Conservation (phyloP, 202 grass and related monocot species). For the Cymbopogon flexuosus region DNA sequence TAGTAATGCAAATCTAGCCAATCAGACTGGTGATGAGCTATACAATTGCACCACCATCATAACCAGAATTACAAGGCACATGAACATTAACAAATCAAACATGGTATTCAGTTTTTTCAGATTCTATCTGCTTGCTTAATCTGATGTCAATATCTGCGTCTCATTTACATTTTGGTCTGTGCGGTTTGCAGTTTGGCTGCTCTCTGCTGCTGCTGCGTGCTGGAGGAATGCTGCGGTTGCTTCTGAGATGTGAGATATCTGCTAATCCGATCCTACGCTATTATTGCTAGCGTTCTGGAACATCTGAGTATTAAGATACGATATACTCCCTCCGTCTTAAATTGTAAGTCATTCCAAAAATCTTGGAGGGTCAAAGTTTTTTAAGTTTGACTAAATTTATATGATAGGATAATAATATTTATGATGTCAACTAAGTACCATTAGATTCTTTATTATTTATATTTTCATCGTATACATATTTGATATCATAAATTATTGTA, state of each 20-base stretch:
- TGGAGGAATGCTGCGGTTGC: slow-evolving; percentile 32
- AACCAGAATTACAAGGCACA: background rate
- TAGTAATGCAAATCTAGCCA: background rate
- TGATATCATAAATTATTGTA: too few species aligned
- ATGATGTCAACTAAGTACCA: too few species aligned
- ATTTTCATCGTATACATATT: too few species aligned
- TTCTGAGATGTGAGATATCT: slow-evolving; percentile 14
- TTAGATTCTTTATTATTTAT: too few species aligned
- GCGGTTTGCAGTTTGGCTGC: slow-evolving; percentile 23
- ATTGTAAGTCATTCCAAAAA: too few species aligned
- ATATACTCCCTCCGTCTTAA: too few species aligned
- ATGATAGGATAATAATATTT: too few species aligned
- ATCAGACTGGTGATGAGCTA: background rate
- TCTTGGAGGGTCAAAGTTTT: too few species aligned
- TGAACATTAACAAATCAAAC: background rate
- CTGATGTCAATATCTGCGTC: background rate
- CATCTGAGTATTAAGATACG: background rate
- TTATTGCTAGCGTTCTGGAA: background rate
- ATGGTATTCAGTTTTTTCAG: background rate
- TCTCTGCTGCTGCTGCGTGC: slow-evolving; percentile 41
- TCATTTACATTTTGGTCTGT: background rate
- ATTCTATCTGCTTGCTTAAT: background rate
- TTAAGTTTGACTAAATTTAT: too few species aligned
- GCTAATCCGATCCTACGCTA: background rate
- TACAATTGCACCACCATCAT: background rate